Conservation (phyloP, 139 green algal genomes). For the Chlorella sp. region DNA sequence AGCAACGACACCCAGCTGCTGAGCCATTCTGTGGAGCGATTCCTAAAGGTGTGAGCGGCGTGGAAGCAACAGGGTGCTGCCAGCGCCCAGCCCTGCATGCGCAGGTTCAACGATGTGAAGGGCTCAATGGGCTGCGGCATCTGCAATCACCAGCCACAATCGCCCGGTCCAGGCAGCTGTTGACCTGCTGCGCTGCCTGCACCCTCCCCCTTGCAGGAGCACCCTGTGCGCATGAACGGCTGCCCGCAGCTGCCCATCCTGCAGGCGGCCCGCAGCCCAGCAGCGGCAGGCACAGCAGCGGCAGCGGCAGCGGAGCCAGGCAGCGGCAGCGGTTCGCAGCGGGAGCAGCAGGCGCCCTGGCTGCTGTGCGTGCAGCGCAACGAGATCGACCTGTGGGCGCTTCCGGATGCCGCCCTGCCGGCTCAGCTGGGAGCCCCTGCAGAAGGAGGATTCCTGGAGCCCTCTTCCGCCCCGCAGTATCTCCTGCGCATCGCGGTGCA, state of each 20-base stretch:
- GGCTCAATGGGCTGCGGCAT: too few relatives aligned
- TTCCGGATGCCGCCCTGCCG: constrained; percentile 31
- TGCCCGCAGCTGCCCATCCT: constrained; percentile 33
- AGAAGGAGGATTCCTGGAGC: constrained; percentile 57
- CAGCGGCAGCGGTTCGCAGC: neutral
- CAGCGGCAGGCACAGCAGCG: neutral
- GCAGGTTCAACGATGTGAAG: too few relatives aligned
- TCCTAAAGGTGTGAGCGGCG: constrained; percentile 58
- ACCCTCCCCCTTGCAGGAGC: constrained; percentile 65
- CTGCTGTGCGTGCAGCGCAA: constrained; percentile 62
- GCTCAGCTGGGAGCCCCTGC: constrained; percentile 1
- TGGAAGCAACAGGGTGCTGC: too few relatives aligned
- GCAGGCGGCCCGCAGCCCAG: neutral
- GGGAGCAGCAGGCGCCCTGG: constrained; percentile 21
- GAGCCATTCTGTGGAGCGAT: constrained; percentile 61
- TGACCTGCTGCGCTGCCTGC: too few relatives aligned
- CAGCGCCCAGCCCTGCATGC: too few relatives aligned
- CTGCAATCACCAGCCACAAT: too few relatives aligned
- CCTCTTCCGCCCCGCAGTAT: constrained; percentile 54
- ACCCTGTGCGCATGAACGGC: constrained; percentile 61
- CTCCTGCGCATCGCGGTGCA: constrained; percentile 58
- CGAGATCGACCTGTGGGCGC: constrained; percentile 70
- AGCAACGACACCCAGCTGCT: constrained; percentile 84
- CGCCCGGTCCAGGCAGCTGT: too few relatives aligned
- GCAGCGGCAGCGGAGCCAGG: too few relatives aligned